Percentiles rank a stretch among this genome's conserved stretches.
Evolutionary conservation across 140 eudicot species (phyloP).

Genomic region (Bidens hawaiensis): DNA sequence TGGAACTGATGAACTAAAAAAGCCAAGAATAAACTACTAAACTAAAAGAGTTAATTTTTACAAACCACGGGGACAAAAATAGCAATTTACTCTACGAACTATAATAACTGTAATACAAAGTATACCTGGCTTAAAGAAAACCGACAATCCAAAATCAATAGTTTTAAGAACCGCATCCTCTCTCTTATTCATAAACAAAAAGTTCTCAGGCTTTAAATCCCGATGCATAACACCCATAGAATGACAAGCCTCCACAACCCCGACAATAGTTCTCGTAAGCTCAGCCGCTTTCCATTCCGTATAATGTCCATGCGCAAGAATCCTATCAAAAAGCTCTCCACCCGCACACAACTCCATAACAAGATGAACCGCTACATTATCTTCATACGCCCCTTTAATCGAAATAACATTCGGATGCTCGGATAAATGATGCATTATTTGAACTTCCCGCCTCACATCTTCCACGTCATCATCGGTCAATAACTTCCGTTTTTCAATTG

Average conservation of each 20-base stretch:
- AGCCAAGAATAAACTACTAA: too few relatives aligned
- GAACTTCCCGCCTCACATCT: neutral
- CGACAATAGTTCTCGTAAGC: neutral
- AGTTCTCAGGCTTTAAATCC: neutral
- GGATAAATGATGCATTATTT: neutral
- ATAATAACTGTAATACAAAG: too few relatives aligned
- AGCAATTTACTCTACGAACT: too few relatives aligned
- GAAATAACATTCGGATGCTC: neutral
- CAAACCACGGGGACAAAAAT: too few relatives aligned
- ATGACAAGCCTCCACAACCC: neutral
- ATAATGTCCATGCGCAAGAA: neutral
- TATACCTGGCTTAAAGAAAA: conserved; percentile 4
- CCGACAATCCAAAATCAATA: conserved; percentile 4
- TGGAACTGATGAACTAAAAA: too few relatives aligned
- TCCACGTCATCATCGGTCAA: neutral
- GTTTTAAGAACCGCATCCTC: neutral
- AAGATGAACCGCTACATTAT: neutral
- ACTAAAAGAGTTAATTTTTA: too few relatives aligned
- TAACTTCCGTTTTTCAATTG: neutral
- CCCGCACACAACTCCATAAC: conserved; percentile 6
- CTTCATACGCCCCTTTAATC: conserved; percentile 1
- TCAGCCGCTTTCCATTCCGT: neutral
- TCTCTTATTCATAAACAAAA: neutral
- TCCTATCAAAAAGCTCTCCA: neutral
- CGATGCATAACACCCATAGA: conserved; percentile 5